These are phyloP conservation scores for Centrapalus pauciflorus DNA, from an alignment of 129 eudicot species.

Conservation along the genomic window DNA sequence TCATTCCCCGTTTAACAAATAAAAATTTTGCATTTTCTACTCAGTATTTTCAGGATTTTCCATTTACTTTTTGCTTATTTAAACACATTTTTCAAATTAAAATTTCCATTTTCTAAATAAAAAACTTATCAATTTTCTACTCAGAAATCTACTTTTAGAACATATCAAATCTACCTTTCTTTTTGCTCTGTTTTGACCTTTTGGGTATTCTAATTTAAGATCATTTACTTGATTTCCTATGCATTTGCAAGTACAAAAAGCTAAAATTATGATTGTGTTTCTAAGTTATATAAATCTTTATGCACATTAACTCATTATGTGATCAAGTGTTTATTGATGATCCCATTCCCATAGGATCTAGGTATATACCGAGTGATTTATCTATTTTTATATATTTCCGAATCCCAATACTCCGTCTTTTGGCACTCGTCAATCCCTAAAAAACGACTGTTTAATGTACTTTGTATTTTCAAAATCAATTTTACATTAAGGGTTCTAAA, in stretches of 20 bases:
- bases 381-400: not conserved
- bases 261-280: constrained; percentile 6
- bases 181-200: not conserved
- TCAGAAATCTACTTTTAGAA: not conserved
- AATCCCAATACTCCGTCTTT: not conserved
- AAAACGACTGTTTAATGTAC: constrained; percentile 12
- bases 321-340: not conserved
- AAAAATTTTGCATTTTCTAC: not conserved
- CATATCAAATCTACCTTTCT: not conserved
- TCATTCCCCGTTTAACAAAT: not conserved
- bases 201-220: not conserved
- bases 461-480: not conserved
- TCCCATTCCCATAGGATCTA: constrained; percentile 11
- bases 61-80: not conserved
- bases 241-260: not conserved
- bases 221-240: constrained; percentile 16
- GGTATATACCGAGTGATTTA: not conserved
- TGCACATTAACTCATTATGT: not conserved
- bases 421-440: constrained; percentile 17
- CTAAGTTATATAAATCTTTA: not conserved
- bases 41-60: not conserved
- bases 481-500: not conserved
- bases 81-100: not conserved
- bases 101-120: not conserved
- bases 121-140: not conserved